Conservation (phyloP, 192 early-diverging fungal genomes). For the Chytriomyces sp. region DNA sequence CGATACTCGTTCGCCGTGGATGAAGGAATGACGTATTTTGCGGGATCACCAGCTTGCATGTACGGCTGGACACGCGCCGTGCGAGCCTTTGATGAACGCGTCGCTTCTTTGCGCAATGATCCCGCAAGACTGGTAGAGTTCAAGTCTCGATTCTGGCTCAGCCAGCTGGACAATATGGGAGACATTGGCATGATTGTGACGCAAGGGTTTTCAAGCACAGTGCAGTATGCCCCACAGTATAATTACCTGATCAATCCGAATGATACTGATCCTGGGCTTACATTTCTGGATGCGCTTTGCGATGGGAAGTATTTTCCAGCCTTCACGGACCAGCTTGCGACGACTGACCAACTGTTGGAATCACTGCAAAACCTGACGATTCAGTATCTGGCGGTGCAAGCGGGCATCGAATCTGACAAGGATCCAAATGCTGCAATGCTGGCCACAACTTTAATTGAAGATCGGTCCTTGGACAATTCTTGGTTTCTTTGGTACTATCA, state of each 20-base stretch:
- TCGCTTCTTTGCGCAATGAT: neutral
- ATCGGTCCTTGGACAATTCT: neutral
- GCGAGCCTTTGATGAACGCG: neutral
- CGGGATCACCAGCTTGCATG: conserved; percentile 6
- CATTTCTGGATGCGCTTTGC: conserved; percentile 9
- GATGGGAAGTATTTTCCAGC: conserved; percentile 19
- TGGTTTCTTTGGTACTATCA: conserved; percentile 26
- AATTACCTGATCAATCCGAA: conserved; percentile 16
- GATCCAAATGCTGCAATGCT: neutral
- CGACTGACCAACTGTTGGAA: neutral
- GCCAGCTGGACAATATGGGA: neutral
- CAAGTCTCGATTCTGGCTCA: conserved; percentile 21
- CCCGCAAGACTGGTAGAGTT: conserved; percentile 5
- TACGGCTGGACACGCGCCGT: conserved; percentile 26
- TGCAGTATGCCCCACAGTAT: conserved; percentile 16
- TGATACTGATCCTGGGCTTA: neutral
- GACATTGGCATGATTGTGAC: conserved; percentile 12
- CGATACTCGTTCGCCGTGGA: conserved; percentile 32
- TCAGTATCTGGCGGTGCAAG: neutral
- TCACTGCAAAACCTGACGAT: conserved; percentile 6
- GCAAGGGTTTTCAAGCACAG: neutral
- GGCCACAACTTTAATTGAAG: neutral
- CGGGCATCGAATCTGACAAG: neutral
- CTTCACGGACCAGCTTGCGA: neutral
- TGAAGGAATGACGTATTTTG: conserved; percentile 12